Base-by-base conservation (phyloP, 208 protist species). In the Crithidia mellificae region DNA sequence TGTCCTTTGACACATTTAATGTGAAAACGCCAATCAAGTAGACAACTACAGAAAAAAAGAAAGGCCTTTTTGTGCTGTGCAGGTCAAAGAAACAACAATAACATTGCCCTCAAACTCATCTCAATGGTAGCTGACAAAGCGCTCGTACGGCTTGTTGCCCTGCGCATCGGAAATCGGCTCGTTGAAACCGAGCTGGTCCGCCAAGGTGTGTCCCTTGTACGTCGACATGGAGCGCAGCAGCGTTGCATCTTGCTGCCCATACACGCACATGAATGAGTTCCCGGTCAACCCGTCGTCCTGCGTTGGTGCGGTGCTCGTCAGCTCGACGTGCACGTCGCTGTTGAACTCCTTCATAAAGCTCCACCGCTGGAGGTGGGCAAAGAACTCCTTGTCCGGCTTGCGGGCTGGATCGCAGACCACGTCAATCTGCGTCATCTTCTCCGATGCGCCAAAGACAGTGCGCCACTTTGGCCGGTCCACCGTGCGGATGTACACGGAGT, bases 261-360 rank as follows among this genome's bases (percentile, higher is more conserved):
- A 96, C 17, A 96, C 80, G 38, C 72, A 78, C 79, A 91, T 90
- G 65, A 74, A 81, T 36, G 47, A 30, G 22, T 72, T 79, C 15
- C 54, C 41, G 3, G 41, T 52, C 39, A 59, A 56, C 30, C n/a
- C 56, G 55, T n/a, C n/a, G n/a, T 53, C 63, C 30, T 49, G 30
- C 27, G 44, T 34, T 12, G 88, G 91, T 0, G 59, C 39, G 25
- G 29, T 34, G 11, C 44, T 55, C 19, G 87, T 83, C 52, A 96
- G 79, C 64, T 96, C 87, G 7, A 96, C 71, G 52, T 96, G 88
- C 11, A 96, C 86, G 46, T 96, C 86, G 29, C 80, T 86, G 68
- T 87, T 70, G 63, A 94, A 94, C 80, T 96, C 88, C 15, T 69
- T 57, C 81, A 96, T 87, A 63, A 90, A 96, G 69, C 85, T 92